Evolutionary conservation across 2,329 filamentous ascomycete genomes (phyloP).

Genomic region (Madurella mycetomatis): DNA sequence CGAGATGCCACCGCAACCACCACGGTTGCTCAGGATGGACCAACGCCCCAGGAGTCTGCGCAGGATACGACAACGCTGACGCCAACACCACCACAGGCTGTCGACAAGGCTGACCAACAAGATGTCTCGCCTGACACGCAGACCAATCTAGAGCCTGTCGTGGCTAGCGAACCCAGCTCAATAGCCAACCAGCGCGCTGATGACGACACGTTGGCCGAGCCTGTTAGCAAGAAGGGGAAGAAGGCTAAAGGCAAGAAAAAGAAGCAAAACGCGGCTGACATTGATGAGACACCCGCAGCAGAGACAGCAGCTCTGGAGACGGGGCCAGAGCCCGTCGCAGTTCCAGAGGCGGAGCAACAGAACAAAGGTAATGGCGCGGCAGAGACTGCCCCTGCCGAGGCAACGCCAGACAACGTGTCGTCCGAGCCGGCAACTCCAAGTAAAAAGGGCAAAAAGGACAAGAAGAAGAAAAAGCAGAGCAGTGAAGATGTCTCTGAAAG

Average conservation of each 20-base stretch:
- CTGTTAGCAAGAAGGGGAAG: slow-evolving; percentile 21
- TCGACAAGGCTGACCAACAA: slow-evolving; percentile 9
- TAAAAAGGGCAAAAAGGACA: slow-evolving; percentile 31
- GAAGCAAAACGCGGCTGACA: slow-evolving; percentile 10
- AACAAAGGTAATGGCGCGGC: neutral
- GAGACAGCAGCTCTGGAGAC: slow-evolving; percentile 2
- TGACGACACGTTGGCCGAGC: slow-evolving; percentile 12
- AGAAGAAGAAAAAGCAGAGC: slow-evolving; percentile 34
- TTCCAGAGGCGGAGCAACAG: neutral
- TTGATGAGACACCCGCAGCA: slow-evolving; percentile 5
- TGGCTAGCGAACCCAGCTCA: neutral
- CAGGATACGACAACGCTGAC: slow-evolving; percentile 3
- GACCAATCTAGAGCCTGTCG: slow-evolving; percentile 1
- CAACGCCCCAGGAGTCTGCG: slow-evolving; percentile 9
- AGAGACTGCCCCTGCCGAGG: slow-evolving; percentile 2
- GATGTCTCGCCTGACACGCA: slow-evolving; percentile 3
- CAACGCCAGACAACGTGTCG: slow-evolving; percentile 4
- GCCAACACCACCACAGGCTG: neutral
- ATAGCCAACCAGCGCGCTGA: slow-evolving; percentile 1
- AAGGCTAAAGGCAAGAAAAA: slow-evolving; percentile 26
- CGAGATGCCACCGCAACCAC: slow-evolving; percentile 18
- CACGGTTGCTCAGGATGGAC: slow-evolving; percentile 15
- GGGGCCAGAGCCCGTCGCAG: neutral
- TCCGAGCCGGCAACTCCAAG: slow-evolving; percentile 15
- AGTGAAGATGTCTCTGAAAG: slow-evolving; percentile 11